Evolutionary conservation across 2,329 filamentous ascomycete species (phyloP).

Genomic region (Pseudogymnoascus sp.): DNA sequence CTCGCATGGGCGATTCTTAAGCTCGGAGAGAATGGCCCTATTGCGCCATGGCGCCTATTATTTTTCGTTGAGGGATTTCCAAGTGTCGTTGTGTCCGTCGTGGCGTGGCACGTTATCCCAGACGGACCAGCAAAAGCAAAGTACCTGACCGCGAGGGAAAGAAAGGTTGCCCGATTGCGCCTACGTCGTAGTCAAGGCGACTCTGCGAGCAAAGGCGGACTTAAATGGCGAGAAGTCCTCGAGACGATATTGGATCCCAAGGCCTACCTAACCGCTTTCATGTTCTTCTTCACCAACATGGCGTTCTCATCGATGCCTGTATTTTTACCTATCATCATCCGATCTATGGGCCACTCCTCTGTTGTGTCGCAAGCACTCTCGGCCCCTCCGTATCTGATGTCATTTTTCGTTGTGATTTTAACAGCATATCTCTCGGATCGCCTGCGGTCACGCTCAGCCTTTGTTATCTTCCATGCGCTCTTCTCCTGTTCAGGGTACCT

Average conservation of each 20-base stretch:
- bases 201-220: slow-evolving; percentile 24
- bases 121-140: slow-evolving; percentile 62
- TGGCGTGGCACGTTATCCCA: slow-evolving; percentile 69
- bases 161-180: slow-evolving; percentile 63
- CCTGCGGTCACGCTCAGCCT: slow-evolving; percentile 51
- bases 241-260: slow-evolving; percentile 58
- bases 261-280: slow-evolving; percentile 67
- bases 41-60: slow-evolving; percentile 78
- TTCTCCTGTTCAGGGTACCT: slow-evolving; percentile 55
- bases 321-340: slow-evolving; percentile 75
- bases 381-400: slow-evolving; percentile 71
- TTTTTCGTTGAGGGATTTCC: slow-evolving; percentile 83
- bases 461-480: slow-evolving; percentile 62
- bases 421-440: slow-evolving; percentile 69
- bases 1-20: slow-evolving; percentile 73
- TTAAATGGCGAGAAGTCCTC: slow-evolving; percentile 50
- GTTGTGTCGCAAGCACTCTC: slow-evolving; percentile 68
- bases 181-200: slow-evolving; percentile 38
- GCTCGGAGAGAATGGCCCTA: slow-evolving; percentile 54
- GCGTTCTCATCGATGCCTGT: slow-evolving; percentile 83
- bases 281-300: slow-evolving; percentile 85
- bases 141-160: slow-evolving; percentile 57
- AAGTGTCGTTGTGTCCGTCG: slow-evolving; percentile 64
- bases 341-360: slow-evolving; percentile 64
- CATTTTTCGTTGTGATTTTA: slow-evolving; percentile 64